A percentile compares a stretch with the other conserved stretches of the same genome.
Evolutionary conservation across 2,329 filamentous ascomycete species (phyloP).

Genomic region (Neofusicoccum ribis): DNA sequence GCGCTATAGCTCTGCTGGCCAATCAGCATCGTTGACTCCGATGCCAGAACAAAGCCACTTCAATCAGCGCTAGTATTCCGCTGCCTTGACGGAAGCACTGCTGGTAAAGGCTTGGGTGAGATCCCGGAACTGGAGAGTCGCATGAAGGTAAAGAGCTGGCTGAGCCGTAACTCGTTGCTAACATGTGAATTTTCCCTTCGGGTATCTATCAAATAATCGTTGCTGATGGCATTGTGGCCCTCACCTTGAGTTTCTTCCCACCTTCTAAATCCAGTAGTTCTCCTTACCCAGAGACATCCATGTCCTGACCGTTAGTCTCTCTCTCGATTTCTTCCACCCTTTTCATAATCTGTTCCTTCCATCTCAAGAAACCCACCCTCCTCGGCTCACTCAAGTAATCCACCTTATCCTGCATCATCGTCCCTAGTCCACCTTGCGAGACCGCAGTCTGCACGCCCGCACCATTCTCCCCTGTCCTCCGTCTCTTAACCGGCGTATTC

Average conservation of each 20-base stretch:
- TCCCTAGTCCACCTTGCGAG: conserved; percentile 51
- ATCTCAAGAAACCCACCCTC: conserved; percentile 60
- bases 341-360: conserved; percentile 63
- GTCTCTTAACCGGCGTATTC: conserved; percentile 36
- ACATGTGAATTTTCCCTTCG: neutral
- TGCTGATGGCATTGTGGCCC: no score
- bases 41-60: no score
- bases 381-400: conserved; percentile 69
- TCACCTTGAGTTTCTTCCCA: neutral
- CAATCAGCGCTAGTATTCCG: no score
- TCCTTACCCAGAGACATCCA: conserved; percentile 2
- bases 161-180: no score
- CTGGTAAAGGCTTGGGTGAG: no score
- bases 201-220: neutral
- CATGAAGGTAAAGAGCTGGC: no score
- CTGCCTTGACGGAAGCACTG: no score
- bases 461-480: conserved; percentile 24
- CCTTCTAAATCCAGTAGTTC: neutral
- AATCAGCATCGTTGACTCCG: no score
- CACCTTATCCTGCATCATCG: conserved; percentile 74
- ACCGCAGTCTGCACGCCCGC: conserved; percentile 23
- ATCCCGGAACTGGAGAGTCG: no score
- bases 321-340: conserved; percentile 45
- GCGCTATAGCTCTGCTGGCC: no score
- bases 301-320: neutral